A percentile compares a stretch with the other conserved stretches of the same genome.
Conservation (phyloP, 2,329 filamentous ascomycete species). For the Microsporum ferrugineum region DNA sequence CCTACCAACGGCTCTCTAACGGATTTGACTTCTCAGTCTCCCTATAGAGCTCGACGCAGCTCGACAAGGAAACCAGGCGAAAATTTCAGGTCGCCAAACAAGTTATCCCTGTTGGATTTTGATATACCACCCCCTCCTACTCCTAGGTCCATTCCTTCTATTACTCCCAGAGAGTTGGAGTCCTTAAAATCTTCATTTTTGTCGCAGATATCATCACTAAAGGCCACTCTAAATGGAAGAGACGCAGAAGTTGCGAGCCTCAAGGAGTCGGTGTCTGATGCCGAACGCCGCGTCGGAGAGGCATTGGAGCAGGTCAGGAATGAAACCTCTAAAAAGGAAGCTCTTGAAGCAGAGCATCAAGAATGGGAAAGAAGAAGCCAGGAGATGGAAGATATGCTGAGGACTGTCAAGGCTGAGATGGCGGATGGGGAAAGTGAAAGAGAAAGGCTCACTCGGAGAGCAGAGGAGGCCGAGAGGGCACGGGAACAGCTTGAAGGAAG, state of each 20-base stretch:
- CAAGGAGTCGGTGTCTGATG: slow-evolving; percentile 77
- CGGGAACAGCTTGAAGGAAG: slow-evolving; percentile 36
- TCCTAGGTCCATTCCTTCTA: slow-evolving; percentile 76
- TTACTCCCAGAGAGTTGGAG: slow-evolving; percentile 86
- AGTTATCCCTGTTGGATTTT: slow-evolving; percentile 70
- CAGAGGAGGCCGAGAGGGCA: slow-evolving; percentile 62
- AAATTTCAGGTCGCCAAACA: slow-evolving; percentile 32
- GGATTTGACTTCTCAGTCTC: slow-evolving; percentile 16
- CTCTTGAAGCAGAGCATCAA: slow-evolving; percentile 61
- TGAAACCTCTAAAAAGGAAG: slow-evolving; percentile 57
- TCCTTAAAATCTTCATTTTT: slow-evolving; percentile 81
- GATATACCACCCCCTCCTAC: slow-evolving; percentile 91
- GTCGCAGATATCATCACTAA: slow-evolving; percentile 88
- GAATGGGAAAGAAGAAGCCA: slow-evolving; percentile 74
- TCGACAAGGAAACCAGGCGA: slow-evolving; percentile 35
- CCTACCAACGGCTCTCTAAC: slow-evolving; percentile 25
- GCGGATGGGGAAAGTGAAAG: slow-evolving; percentile 65
- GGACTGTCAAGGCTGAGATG: slow-evolving; percentile 71
- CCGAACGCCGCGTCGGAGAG: slow-evolving; percentile 82
- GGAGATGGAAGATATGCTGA: slow-evolving; percentile 73
- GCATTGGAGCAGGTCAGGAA: slow-evolving; percentile 74
- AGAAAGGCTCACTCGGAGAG: slow-evolving; percentile 62
- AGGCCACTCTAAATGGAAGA: slow-evolving; percentile 80
- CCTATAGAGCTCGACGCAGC: slow-evolving; percentile 22
- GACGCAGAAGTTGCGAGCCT: slow-evolving; percentile 83